Evolutionary conservation across 2,329 filamentous ascomycete species (phyloP).

Genomic region (Aspergillus sp.): DNA sequence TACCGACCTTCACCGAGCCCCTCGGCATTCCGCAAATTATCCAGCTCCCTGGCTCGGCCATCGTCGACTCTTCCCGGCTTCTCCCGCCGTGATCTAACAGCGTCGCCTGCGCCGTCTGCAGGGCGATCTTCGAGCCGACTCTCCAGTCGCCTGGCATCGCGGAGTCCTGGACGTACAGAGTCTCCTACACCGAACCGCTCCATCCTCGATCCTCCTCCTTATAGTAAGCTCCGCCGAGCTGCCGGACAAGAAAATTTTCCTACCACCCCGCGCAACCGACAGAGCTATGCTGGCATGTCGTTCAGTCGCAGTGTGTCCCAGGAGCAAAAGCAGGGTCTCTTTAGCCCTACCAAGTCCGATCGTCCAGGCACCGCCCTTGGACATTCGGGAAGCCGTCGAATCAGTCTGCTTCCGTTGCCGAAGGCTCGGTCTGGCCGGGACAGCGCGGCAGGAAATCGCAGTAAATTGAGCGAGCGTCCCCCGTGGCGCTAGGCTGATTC

Average conservation of each 20-base stretch:
- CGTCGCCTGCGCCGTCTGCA: conserved; percentile 35
- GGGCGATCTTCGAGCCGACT: conserved; percentile 33
- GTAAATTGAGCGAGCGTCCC: conserved; percentile 31
- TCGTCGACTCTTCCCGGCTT: conserved; percentile 40
- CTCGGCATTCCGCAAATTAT: conserved; percentile 51
- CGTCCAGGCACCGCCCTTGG: conserved; percentile 41
- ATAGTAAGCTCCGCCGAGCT: conserved; percentile 37
- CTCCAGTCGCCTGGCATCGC: conserved; percentile 30
- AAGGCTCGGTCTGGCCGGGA: conserved; percentile 29
- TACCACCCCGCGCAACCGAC: conserved; percentile 35
- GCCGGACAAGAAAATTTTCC: conserved; percentile 18
- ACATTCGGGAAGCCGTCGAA: conserved; percentile 35
- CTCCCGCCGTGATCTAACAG: conserved; percentile 41
- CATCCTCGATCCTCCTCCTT: conserved; percentile 41
- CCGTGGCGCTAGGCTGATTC: conserved; percentile 30
- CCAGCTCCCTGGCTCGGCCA: conserved; percentile 31
- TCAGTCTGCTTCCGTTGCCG: conserved; percentile 41
- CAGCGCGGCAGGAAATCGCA: conserved; percentile 20
- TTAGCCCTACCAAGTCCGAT: conserved; percentile 26
- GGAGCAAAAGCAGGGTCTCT: conserved; percentile 15
- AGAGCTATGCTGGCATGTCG: conserved; percentile 36
- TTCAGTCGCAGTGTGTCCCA: conserved; percentile 29
- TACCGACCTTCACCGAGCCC: conserved; percentile 63
- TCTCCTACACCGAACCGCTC: conserved; percentile 27
- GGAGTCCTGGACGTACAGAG: conserved; percentile 26